phyloP scores from a whole-genome alignment of 371 early-diverging fungal species.

The Apophysomyces elegans region DNA sequence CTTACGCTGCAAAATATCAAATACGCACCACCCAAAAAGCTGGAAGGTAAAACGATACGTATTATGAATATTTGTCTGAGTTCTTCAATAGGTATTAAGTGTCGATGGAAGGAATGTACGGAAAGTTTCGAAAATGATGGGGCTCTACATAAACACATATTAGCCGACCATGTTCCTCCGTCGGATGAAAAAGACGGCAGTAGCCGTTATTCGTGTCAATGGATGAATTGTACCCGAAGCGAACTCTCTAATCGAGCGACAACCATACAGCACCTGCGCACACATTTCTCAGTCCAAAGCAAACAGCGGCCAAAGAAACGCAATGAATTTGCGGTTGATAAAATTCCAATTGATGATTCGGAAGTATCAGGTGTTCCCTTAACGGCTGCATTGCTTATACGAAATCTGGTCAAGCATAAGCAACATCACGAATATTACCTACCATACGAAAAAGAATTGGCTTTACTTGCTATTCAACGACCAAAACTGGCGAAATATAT shows the following conservation, averaged over 20 bases:
- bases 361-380: conserved; percentile 72
- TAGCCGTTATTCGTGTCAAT: conserved; percentile 45
- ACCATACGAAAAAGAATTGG: conserved; percentile 62
- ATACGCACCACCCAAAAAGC: conserved; percentile 34
- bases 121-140: conserved; percentile 34
- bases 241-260: conserved; percentile 27
- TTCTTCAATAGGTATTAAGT: conserved; percentile 26
- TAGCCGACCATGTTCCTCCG: conserved; percentile 43
- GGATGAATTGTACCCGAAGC: conserved; percentile 56
- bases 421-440: conserved; percentile 58
- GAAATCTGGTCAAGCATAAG: conserved; percentile 67
- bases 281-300: conserved; percentile 48
- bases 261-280: conserved; percentile 54
- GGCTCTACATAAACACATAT: conserved; percentile 51
- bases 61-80: not conserved
- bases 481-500: conserved; percentile 40
- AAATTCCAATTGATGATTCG: conserved; percentile 23
- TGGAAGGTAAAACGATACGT: conserved; percentile 27
- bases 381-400: conserved; percentile 66
- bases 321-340: conserved; percentile 15
- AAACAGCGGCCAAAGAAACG: conserved; percentile 27
- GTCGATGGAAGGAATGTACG: conserved; percentile 55
- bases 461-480: conserved; percentile 34
- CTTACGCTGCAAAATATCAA: conserved; percentile 31
- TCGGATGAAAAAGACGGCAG: conserved; percentile 12